Evolutionary conservation across 306 rosid species (phyloP).

Genomic region (Quercus engelmannii): DNA sequence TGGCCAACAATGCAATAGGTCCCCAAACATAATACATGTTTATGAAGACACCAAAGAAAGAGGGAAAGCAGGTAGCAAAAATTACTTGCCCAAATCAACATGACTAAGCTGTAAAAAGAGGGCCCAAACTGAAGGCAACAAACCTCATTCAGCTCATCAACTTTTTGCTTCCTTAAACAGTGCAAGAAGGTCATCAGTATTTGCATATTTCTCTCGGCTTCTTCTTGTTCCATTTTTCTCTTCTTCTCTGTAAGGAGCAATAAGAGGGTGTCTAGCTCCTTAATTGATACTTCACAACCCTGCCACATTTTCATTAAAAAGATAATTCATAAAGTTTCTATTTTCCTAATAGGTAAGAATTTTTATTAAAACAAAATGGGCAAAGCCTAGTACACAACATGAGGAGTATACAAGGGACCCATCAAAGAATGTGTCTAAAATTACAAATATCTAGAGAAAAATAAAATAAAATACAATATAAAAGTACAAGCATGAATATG

Average conservation of each 20-base stretch:
- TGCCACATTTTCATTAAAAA: slow-evolving; percentile 20
- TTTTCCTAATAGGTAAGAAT: too few species aligned
- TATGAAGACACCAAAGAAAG: neutral
- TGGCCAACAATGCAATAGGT: neutral
- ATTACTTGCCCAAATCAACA: neutral
- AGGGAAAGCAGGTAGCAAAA: neutral
- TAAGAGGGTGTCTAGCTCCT: slow-evolving; percentile 82
- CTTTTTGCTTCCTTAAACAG: slow-evolving; percentile 82
- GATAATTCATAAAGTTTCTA: neutral
- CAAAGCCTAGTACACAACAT: too few species aligned
- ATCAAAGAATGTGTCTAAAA: too few species aligned
- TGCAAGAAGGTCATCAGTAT: slow-evolving; percentile 83
- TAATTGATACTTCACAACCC: slow-evolving; percentile 90
- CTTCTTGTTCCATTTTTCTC: slow-evolving; percentile 99
- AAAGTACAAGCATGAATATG: too few species aligned
- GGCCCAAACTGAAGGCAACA: slow-evolving; percentile 16
- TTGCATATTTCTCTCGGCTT: slow-evolving; percentile 95
- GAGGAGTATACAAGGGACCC: too few species aligned
- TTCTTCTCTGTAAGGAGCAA: slow-evolving; percentile 78
- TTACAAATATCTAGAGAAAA: too few species aligned
- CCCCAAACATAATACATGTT: neutral
- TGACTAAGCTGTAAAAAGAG: neutral
- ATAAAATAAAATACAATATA: too few species aligned
- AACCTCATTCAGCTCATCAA: slow-evolving; percentile 86
- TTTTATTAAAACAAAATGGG: too few species aligned